These are phyloP conservation scores for Colletotrichum horii DNA, from an alignment of 2,329 filamentous ascomycete genomes.

Conservation along the genomic window DNA sequence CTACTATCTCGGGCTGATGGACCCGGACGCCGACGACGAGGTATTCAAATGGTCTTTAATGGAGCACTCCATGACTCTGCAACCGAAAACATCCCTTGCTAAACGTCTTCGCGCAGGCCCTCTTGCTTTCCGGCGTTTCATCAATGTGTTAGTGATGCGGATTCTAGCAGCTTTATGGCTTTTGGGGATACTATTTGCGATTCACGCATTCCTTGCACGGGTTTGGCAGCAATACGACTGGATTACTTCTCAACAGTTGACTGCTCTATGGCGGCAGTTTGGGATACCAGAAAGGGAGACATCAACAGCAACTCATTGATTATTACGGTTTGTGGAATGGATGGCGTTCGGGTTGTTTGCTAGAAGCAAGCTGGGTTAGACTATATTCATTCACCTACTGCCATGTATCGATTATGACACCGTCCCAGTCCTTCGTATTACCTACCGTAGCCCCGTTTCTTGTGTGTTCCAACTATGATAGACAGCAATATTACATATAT, in stretches of 20 bases:
- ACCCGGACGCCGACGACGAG: slow-evolving; percentile 26
- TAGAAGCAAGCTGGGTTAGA: background rate
- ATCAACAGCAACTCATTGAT: background rate
- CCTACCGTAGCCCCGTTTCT: background rate
- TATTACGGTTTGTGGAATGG: background rate
- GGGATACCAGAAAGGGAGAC: background rate
- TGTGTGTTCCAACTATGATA: background rate
- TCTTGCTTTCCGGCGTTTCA: background rate
- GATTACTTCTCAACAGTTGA: background rate
- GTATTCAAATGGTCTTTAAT: slow-evolving; percentile 21
- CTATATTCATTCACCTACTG: background rate
- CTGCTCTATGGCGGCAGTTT: background rate
- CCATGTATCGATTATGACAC: background rate
- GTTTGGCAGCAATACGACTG: background rate
- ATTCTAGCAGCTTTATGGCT: background rate
- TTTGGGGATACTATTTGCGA: background rate
- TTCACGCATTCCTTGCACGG: background rate
- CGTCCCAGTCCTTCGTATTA: background rate
- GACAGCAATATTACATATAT: background rate
- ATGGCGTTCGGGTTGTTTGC: background rate
- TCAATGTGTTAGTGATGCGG: background rate
- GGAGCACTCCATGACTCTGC: slow-evolving; percentile 15
- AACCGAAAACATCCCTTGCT: background rate
- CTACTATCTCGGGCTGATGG: slow-evolving; percentile 31
- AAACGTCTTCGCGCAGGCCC: background rate